These are phyloP conservation scores for Cubamyces sp. DNA, from an alignment of 768 basidiomycete species.

Conservation along the genomic window DNA sequence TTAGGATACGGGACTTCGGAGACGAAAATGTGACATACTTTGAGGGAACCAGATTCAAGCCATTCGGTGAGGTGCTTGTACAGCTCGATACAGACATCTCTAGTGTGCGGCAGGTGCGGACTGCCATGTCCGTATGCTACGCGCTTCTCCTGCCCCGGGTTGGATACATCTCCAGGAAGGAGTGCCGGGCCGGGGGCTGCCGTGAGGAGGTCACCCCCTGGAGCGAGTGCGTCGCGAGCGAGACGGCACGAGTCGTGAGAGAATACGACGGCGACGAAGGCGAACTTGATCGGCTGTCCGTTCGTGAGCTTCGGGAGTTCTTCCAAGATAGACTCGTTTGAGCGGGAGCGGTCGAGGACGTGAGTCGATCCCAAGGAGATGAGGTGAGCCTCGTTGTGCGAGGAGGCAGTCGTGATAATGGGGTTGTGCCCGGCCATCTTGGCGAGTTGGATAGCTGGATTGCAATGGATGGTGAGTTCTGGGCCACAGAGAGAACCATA, in stretches of 20 bases:
- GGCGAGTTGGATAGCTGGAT: too few species aligned
- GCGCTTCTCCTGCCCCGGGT: slow-evolving; percentile 16
- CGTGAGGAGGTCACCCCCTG: slow-evolving; percentile 27
- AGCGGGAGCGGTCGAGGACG: slow-evolving; percentile 30
- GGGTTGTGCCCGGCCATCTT: too few species aligned
- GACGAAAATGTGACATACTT: slow-evolving; percentile 10
- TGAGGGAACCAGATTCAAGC: slow-evolving; percentile 19
- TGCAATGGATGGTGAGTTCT: too few species aligned
- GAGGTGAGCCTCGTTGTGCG: slow-evolving; percentile 23
- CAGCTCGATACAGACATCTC: slow-evolving; percentile 10
- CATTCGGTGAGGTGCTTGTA: slow-evolving; percentile 21
- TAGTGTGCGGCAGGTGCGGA: slow-evolving; percentile 9
- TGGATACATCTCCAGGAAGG: slow-evolving; percentile 4
- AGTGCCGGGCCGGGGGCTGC: slow-evolving; percentile 6
- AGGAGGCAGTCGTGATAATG: slow-evolving; percentile 18
- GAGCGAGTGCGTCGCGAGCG: slow-evolving; percentile 29
- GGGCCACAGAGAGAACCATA: too few species aligned
- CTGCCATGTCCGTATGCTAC: slow-evolving; percentile 16
- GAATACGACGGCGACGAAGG: slow-evolving; percentile 29
- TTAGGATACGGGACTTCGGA: too few species aligned
- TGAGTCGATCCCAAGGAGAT: slow-evolving; percentile 31
- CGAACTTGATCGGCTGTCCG: slow-evolving; percentile 27
- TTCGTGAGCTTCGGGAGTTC: slow-evolving; percentile 23
- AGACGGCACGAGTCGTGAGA: slow-evolving; percentile 26
- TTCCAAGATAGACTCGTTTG: slow-evolving; percentile 12